Conservation (phyloP, 2,329 filamentous ascomycete genomes). For the Gnomoniopsis sp. region DNA sequence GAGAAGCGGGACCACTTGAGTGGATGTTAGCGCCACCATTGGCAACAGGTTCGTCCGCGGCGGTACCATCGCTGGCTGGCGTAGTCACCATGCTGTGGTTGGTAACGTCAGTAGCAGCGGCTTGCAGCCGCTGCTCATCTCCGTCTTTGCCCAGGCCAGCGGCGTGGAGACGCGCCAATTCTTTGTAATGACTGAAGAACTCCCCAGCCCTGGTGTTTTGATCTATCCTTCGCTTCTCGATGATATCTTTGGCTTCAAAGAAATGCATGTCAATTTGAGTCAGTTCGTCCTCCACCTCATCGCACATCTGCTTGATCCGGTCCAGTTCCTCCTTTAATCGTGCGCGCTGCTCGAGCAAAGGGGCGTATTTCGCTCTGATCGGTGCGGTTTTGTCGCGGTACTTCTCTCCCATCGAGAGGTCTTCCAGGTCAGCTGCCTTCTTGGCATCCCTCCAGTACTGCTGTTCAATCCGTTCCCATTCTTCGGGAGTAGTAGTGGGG, state of each 20-base stretch:
- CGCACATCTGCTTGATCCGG: conserved; percentile 24
- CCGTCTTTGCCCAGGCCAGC: neutral
- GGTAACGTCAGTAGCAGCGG: neutral
- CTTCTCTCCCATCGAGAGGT: conserved; percentile 30
- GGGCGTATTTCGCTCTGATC: conserved; percentile 29
- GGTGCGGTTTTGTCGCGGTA: conserved; percentile 28
- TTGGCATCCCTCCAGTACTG: conserved; percentile 26
- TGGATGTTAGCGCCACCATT: neutral
- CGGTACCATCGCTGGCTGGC: neutral
- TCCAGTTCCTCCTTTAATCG: conserved; percentile 35
- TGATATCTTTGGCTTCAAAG: conserved; percentile 11
- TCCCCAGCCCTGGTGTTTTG: conserved; percentile 13
- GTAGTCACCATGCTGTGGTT: neutral
- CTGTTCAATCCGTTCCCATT: conserved; percentile 37
- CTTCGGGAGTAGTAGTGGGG: conserved; percentile 13
- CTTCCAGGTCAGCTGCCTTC: conserved; percentile 21
- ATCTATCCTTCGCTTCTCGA: conserved; percentile 12
- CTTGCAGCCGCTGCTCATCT: neutral
- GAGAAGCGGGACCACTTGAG: neutral
- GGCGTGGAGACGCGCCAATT: neutral
- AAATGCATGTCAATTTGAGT: conserved; percentile 12
- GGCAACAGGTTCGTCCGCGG: neutral
- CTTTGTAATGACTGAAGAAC: conserved; percentile 15
- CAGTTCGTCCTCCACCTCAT: conserved; percentile 19
- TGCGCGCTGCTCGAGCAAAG: conserved; percentile 35